These are phyloP conservation scores for Beauveria brongniartii DNA, from an alignment of 2,329 filamentous ascomycete genomes.

Conservation along the genomic window DNA sequence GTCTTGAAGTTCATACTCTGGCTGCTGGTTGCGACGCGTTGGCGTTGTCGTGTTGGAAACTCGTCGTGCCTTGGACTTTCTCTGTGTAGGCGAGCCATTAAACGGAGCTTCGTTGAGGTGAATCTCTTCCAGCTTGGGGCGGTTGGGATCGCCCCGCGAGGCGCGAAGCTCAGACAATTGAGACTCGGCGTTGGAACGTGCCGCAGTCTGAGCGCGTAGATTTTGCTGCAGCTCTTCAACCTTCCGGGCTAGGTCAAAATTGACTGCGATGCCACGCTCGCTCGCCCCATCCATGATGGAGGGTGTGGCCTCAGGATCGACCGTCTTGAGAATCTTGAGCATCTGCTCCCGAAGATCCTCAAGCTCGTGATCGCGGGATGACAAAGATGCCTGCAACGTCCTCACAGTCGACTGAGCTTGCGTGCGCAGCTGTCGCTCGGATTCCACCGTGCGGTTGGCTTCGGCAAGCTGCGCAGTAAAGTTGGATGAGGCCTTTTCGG, in stretches of 20 bases:
- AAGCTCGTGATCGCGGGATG: conserved; percentile 73
- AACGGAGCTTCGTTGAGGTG: conserved; percentile 71
- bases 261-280: conserved; percentile 64
- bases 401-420: conserved; percentile 83
- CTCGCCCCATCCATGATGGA: conserved; percentile 47
- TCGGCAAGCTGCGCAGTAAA: conserved; percentile 79
- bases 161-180: conserved; percentile 73
- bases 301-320: conserved; percentile 68
- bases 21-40: conserved; percentile 51
- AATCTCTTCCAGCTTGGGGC: conserved; percentile 78
- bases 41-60: conserved; percentile 74
- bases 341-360: conserved; percentile 73
- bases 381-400: conserved; percentile 69
- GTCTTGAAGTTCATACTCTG: conserved; percentile 56
- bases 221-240: conserved; percentile 85
- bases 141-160: conserved; percentile 62
- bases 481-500: conserved; percentile 78
- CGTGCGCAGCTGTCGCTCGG: conserved; percentile 73
- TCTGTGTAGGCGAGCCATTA: conserved; percentile 66
- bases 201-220: conserved; percentile 73
- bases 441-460: conserved; percentile 80
- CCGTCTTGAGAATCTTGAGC: conserved; percentile 74
- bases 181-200: conserved; percentile 70
- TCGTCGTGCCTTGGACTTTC: conserved; percentile 47
- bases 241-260: conserved; percentile 77